Evolutionary conservation across 1,284 basidiomycete genomes (phyloP).

Genomic region (Moesziomyces sp.): DNA sequence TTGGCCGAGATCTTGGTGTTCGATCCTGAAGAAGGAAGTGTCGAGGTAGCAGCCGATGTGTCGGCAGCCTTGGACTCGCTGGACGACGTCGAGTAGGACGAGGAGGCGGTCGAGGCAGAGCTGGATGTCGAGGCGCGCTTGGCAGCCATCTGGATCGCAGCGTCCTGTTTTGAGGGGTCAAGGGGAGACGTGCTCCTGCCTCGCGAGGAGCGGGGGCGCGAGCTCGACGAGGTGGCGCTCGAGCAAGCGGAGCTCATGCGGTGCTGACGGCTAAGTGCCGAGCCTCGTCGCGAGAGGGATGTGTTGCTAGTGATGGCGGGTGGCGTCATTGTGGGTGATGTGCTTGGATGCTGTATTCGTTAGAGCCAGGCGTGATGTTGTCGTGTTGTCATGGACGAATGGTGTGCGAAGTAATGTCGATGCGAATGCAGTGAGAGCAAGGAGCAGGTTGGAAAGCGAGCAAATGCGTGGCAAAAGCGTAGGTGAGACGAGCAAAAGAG

Average conservation of each 20-base stretch:
- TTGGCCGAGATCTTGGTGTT: conserved; percentile 30
- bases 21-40: conserved; percentile 18
- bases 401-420: not conserved
- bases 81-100: conserved; percentile 28
- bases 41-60: conserved; percentile 42
- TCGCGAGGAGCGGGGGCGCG: conserved; percentile 40
- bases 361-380: conserved; percentile 12
- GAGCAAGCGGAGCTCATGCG: conserved; percentile 36
- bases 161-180: conserved; percentile 37
- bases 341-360: not conserved
- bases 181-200: conserved; percentile 41
- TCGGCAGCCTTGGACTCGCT: conserved; percentile 29
- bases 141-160: conserved; percentile 42
- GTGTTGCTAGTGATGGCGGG: conserved; percentile 25
- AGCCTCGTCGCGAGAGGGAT: conserved; percentile 29
- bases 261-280: conserved; percentile 28
- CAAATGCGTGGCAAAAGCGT: not conserved
- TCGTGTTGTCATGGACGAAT: conserved; percentile 12
- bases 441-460: not conserved
- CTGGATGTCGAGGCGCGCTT: conserved; percentile 42
- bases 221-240: conserved; percentile 26
- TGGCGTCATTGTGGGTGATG: conserved; percentile 32
- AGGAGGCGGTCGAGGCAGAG: conserved; percentile 26
- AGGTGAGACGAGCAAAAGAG: conserved; percentile 9
- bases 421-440: conserved; percentile 1